Conservation (phyloP, 2,329 filamentous ascomycete species). For the Cladosporium sp. region DNA sequence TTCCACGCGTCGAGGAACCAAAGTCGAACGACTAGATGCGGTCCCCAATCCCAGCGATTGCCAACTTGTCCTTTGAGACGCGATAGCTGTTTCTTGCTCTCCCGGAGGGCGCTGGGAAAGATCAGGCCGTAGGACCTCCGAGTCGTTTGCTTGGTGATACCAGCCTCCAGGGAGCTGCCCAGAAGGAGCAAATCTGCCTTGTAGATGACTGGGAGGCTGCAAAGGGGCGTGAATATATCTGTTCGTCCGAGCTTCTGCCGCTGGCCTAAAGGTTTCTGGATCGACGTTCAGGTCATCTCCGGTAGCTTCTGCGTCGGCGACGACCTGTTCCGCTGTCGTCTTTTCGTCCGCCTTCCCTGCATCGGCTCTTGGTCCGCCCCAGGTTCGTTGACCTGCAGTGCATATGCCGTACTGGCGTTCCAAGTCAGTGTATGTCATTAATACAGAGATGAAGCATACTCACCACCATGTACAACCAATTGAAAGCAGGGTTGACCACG, state of each 20-base stretch:
- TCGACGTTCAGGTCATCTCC: conserved; percentile 89
- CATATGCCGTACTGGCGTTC: conserved; percentile 68
- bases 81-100: neutral
- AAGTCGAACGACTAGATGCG: neutral
- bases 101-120: conserved; percentile 35
- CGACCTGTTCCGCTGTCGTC: conserved; percentile 75
- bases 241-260: conserved; percentile 43
- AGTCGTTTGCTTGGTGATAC: conserved; percentile 65
- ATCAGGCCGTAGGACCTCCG: conserved; percentile 52
- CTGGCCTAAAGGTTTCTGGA: conserved; percentile 69
- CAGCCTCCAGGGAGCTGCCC: conserved; percentile 61
- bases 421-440: neutral
- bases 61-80: conserved; percentile 21
- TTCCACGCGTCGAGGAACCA: conserved; percentile 57
- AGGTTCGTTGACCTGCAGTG: conserved; percentile 87
- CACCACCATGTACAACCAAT: conserved; percentile 90
- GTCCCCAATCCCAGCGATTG: conserved; percentile 53
- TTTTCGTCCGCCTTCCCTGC: conserved; percentile 70
- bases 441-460: neutral
- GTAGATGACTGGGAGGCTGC: conserved; percentile 66
- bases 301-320: conserved; percentile 67
- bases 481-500: conserved; percentile 89
- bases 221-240: conserved; percentile 45
- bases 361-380: conserved; percentile 89
- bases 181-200: conserved; percentile 71